Percentiles rank a stretch among this genome's conserved stretches.
Conservation (phyloP, 1,284 basidiomycete genomes). For the Ceratobasidium sp. region DNA sequence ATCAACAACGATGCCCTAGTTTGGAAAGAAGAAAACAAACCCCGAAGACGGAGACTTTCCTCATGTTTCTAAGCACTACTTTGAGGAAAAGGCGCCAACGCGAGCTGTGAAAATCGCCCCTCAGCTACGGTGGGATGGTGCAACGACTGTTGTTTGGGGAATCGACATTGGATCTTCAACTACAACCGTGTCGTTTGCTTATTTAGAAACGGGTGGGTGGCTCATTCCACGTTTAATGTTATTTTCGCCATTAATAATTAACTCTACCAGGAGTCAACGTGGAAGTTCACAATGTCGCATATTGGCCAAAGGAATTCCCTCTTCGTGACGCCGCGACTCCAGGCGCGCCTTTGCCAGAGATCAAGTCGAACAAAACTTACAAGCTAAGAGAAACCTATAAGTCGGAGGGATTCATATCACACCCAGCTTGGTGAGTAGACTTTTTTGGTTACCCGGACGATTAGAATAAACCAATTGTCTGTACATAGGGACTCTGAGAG, state of each 20-base stretch:
- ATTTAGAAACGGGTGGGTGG: not conserved
- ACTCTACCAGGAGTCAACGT: not conserved
- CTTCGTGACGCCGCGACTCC: slow-evolving; percentile 3
- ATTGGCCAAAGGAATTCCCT: slow-evolving; percentile 31
- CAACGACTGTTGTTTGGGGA: slow-evolving; percentile 2
- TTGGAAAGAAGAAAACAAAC: slow-evolving; percentile 29
- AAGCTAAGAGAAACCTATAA: slow-evolving; percentile 1
- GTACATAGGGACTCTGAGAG: not conserved
- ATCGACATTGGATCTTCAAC: slow-evolving; percentile 3
- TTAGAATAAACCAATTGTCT: not conserved
- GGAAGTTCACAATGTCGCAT: slow-evolving; percentile 24
- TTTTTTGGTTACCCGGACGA: no score
- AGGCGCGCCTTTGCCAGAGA: not conserved
- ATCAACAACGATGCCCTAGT: slow-evolving; percentile 11
- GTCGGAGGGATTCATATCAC: slow-evolving; percentile 13
- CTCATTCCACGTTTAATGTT: not conserved
- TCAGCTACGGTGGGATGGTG: slow-evolving; percentile 1
- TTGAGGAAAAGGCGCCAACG: slow-evolving; percentile 4
- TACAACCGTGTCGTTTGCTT: slow-evolving; percentile 25
- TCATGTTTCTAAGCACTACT: slow-evolving; percentile 6
- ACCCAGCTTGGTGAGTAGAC: slow-evolving; percentile 5
- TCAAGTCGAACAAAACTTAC: slow-evolving; percentile 1
- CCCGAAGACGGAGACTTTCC: slow-evolving; percentile 30
- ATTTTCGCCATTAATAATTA: not conserved
- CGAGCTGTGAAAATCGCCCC: not conserved